Conservation (phyloP, 148 eudicot species). For the Silene conica region DNA sequence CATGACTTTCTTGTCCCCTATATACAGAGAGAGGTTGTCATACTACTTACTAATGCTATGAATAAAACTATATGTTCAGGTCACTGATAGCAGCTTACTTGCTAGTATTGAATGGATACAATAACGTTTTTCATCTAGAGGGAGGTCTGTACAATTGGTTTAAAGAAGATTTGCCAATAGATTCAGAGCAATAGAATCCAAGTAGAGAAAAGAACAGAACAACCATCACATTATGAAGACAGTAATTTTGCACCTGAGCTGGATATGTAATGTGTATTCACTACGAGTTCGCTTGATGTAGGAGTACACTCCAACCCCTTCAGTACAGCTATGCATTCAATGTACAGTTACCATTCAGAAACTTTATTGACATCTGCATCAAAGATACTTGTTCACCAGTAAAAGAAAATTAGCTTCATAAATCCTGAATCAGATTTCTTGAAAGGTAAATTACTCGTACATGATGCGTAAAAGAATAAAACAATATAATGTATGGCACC, state of each 20-base stretch:
- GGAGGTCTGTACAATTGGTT: constrained; percentile 88
- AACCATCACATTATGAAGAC: constrained; percentile 13
- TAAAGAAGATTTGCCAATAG: constrained; percentile 72
- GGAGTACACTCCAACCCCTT: constrained; percentile 12
- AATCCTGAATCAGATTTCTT: background rate
- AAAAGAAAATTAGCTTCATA: background rate
- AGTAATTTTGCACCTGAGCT: constrained; percentile 27
- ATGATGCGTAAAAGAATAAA: background rate
- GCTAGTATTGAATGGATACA: constrained; percentile 87
- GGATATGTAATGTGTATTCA: constrained; percentile 20
- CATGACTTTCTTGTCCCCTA: background rate
- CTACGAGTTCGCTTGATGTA: constrained; percentile 21
- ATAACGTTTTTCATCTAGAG: constrained; percentile 84
- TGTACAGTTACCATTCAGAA: constrained; percentile 26
- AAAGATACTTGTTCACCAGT: background rate
- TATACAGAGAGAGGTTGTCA: background rate
- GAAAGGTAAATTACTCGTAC: background rate
- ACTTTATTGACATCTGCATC: constrained; percentile 12
- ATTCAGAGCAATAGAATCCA: constrained; percentile 40
- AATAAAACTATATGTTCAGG: constrained; percentile 38
- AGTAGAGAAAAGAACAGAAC: constrained; percentile 5
- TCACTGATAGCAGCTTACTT: constrained; percentile 96
- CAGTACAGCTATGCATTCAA: constrained; percentile 8
- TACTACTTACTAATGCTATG: background rate
- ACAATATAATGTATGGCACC: background rate